Evolutionary conservation across 176 grass and related monocot genomes (phyloP), one percentile per base, ranked within the genome.

Genomic region (Dactylis glomerata): DNA sequence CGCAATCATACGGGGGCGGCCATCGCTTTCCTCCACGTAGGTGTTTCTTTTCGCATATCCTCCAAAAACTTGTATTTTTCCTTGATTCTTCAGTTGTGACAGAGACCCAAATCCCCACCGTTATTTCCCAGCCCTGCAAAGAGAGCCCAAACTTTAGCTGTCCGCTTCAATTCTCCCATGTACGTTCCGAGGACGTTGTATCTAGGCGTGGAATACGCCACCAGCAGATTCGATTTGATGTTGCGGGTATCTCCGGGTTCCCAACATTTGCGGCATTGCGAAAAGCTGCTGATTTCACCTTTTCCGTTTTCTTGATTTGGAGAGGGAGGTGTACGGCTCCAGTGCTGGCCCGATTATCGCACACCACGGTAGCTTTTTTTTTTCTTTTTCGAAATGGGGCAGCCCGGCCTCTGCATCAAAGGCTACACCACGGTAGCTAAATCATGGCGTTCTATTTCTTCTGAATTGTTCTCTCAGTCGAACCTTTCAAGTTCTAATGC

Each of bases 1-100:
- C 82, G 19, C 41, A 68, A 92, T 94, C 92, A 79, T 87, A 94
- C 94, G 23, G 58, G 82, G 42, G 34, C 27, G 19, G 71, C 81
- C 81, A 78, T 93, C 89, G 78, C 83, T 88, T 86, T 86, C 88
- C 34, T 75, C 17, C 74, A 57, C 75, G 70, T 79, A 85, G 68
- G 86, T 88, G 45, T 52, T 59, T 26, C 49, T 78, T 24, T 26
- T 50, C 23, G 31, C 10, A 22, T 24, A 66, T 47, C 10, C 27
- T 59, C 32, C 15, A 27, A 54, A 28, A 28, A 58, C n/a, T 11
- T 56, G 16, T 36, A 19, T 45, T 45, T 68, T 68, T 34, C 10
- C 7, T 69, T 36, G 58, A 37, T 85, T 65, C 11, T 16, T 36
- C 34, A 17, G 33, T 19, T 8, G 55, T 46, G 24, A 54, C 58